Evolutionary conservation across 2,329 filamentous ascomycete species (phyloP).

Genomic region (Neofusicoccum cordaticola): DNA sequence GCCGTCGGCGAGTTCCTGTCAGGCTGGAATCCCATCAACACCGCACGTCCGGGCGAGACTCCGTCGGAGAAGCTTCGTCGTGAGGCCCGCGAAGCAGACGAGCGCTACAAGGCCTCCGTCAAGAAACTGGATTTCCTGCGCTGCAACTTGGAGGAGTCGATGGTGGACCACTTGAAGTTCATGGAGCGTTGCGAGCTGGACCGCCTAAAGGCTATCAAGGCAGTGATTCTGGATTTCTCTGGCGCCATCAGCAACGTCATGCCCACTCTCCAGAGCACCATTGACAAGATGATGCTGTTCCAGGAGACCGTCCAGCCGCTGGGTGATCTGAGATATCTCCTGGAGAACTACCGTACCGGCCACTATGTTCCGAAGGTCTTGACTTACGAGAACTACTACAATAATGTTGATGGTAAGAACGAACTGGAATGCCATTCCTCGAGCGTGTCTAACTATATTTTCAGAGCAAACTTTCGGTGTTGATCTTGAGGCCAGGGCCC

Average conservation of each 20-base stretch:
- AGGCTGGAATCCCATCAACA: slow-evolving; percentile 91
- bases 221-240: slow-evolving; percentile 94
- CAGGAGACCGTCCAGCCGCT: slow-evolving; percentile 96
- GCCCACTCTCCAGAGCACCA: slow-evolving; percentile 87
- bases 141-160: slow-evolving; percentile 93
- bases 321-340: slow-evolving; percentile 84
- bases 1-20: slow-evolving; percentile 85
- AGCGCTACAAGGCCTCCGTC: slow-evolving; percentile 85
- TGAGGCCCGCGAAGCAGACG: slow-evolving; percentile 86
- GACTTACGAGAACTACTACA: slow-evolving; percentile 98
- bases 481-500: slow-evolving; percentile 90
- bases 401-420: slow-evolving; percentile 72
- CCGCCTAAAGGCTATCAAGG: slow-evolving; percentile 95
- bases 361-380: slow-evolving; percentile 87
- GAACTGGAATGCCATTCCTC: too few species aligned
- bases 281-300: slow-evolving; percentile 98
- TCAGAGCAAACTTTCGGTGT: slow-evolving; percentile 93
- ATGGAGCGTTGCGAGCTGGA: slow-evolving; percentile 97
- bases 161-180: slow-evolving; percentile 88
- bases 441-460: neutral
- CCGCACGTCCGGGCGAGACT: slow-evolving; percentile 88
- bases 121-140: slow-evolving; percentile 84
- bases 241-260: slow-evolving; percentile 98
- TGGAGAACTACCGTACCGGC: slow-evolving; percentile 96
- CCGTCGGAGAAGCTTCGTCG: slow-evolving; percentile 79